These are phyloP conservation scores for Halophytophthora polymorphica DNA, from an alignment of 352 stramenopile species.

Conservation along the genomic window DNA sequence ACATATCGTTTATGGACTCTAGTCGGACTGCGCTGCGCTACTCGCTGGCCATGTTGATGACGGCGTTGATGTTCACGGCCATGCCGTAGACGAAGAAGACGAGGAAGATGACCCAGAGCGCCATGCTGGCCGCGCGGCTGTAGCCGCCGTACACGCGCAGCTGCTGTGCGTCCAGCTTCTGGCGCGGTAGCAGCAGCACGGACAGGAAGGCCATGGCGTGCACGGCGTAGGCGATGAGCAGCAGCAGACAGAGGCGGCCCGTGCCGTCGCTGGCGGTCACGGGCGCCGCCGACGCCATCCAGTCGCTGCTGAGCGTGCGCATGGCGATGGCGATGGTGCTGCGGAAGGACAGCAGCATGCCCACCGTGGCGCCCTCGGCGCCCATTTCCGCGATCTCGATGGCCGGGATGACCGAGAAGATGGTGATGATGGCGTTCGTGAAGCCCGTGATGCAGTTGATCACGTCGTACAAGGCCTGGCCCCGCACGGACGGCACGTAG, in stretches of 20 bases:
- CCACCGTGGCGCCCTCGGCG: constrained; percentile 64
- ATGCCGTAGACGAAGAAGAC: constrained; percentile 63
- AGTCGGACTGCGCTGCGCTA: neutral
- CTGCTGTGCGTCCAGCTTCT: constrained; percentile 66
- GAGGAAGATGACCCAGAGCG: constrained; percentile 54
- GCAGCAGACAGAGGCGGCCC: constrained; percentile 23
- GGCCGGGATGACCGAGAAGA: constrained; percentile 64
- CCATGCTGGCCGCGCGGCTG: constrained; percentile 42
- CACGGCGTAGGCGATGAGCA: constrained; percentile 59
- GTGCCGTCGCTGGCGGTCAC: constrained; percentile 24
- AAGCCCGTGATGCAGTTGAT: constrained; percentile 50
- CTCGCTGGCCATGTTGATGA: constrained; percentile 32
- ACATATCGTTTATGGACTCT: too few relatives aligned
- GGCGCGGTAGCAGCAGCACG: constrained; percentile 46
- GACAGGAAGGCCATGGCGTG: constrained; percentile 52
- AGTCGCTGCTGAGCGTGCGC: constrained; percentile 51
- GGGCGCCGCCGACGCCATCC: constrained; percentile 32
- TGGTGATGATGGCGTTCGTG: constrained; percentile 61
- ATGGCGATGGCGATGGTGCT: constrained; percentile 56
- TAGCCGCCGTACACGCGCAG: constrained; percentile 63
- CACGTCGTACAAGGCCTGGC: constrained; percentile 48
- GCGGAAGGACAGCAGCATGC: constrained; percentile 57
- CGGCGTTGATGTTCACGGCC: constrained; percentile 40
- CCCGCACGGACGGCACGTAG: constrained; percentile 38
- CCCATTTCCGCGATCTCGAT: constrained; percentile 74